phyloP scores from a whole-genome alignment of 441 rosid species.

The Codiaeum variegatum region DNA sequence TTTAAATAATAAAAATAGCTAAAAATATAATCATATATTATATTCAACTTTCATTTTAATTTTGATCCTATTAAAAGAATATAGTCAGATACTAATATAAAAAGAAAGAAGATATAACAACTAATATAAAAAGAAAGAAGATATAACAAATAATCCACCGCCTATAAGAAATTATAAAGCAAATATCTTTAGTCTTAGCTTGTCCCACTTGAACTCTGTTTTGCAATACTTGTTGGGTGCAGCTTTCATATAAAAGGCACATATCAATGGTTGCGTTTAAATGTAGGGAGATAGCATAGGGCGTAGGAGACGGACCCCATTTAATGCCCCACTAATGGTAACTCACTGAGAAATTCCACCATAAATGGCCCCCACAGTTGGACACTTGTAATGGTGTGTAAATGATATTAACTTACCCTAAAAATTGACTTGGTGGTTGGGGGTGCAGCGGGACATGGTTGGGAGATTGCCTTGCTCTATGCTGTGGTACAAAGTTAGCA shows the following conservation, averaged over 20 bases:
- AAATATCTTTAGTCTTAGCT: constrained; percentile 11
- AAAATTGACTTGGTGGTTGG: constrained; percentile 26
- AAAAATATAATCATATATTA: too few relatives aligned
- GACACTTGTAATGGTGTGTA: constrained; percentile 12
- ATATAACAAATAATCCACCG: constrained; percentile 25
- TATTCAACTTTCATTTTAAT: too few relatives aligned
- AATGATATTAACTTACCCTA: not conserved
- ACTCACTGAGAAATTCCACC: constrained; percentile 4
- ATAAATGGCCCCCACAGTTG: not conserved
- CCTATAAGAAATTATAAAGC: constrained; percentile 15
- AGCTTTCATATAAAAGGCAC: constrained; percentile 24
- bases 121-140: too few relatives aligned
- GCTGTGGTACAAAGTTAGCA: constrained; percentile 39
- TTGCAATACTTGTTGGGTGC: constrained; percentile 10
- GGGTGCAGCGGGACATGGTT: constrained; percentile 23
- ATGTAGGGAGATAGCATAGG: constrained; percentile 14
- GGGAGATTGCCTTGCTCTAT: constrained; percentile 28
- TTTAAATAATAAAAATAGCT: too few relatives aligned
- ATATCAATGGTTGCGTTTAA: constrained; percentile 38
- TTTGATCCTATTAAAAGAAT: too few relatives aligned
- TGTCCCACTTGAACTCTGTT: constrained; percentile 37
- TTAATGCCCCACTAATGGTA: constrained; percentile 27
- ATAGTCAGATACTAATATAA: too few relatives aligned
- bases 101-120: not conserved
- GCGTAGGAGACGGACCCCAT: constrained; percentile 15